Conservation (phyloP, 1,284 basidiomycete genomes). For the Tranzscheliella williamsii region DNA sequence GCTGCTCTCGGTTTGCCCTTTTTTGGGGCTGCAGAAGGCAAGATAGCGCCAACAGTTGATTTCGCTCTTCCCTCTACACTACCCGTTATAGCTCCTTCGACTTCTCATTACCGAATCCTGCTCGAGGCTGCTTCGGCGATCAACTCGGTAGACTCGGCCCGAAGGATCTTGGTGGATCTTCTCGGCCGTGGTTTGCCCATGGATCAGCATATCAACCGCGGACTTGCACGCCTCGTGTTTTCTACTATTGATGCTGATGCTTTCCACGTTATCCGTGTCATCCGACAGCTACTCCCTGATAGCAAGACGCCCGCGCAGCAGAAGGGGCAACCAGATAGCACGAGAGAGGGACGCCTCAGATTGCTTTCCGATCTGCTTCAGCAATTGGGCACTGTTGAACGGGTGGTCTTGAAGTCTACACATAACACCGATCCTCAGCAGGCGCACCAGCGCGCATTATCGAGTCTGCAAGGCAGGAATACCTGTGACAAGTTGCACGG, state of each 20-base stretch:
- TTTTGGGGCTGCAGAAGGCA: conserved; percentile 8
- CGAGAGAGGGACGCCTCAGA: not conserved
- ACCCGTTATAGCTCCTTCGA: conserved; percentile 1
- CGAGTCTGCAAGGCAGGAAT: no score
- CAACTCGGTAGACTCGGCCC: conserved; percentile 4
- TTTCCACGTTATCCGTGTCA: conserved; percentile 8
- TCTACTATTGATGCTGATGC: conserved; percentile 29
- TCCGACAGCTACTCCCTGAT: conserved; percentile 3
- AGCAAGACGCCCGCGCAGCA: not conserved
- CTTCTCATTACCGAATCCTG: conserved; percentile 19
- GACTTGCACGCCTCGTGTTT: conserved; percentile 16
- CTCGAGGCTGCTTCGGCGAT: conserved; percentile 23
- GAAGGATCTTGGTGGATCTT: conserved; percentile 18
- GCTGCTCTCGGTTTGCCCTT: conserved; percentile 12
- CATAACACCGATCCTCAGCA: not conserved
- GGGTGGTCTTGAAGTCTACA: not conserved
- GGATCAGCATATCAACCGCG: conserved; percentile 11
- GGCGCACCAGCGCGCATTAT: not conserved
- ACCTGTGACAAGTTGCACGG: no score
- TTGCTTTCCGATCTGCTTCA: not conserved
- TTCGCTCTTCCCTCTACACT: conserved; percentile 1
- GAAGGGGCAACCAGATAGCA: not conserved
- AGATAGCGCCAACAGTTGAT: not conserved
- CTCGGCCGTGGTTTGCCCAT: conserved; percentile 6
- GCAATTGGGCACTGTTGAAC: not conserved